These are phyloP conservation scores for Petunia axillaris DNA, from an alignment of 257 asterid genomes.

Conservation along the genomic window DNA sequence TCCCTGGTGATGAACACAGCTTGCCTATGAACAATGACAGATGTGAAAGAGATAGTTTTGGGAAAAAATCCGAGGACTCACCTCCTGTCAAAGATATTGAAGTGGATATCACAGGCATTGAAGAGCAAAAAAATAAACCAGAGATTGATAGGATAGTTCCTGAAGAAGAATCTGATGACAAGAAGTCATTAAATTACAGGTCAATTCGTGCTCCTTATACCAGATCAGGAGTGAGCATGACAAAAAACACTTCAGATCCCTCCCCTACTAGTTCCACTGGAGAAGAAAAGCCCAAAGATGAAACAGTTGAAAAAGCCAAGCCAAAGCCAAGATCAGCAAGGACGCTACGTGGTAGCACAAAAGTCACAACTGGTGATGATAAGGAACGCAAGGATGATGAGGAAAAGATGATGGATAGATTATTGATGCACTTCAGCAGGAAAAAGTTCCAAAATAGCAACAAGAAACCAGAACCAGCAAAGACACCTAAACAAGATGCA, in stretches of 20 bases:
- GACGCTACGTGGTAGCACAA: conserved; percentile 35
- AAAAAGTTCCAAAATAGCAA: conserved; percentile 39
- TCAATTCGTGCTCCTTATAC: conserved; percentile 57
- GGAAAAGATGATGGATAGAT: conserved; percentile 59
- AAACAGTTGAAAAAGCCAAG: conserved; percentile 29
- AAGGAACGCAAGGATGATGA: conserved; percentile 46
- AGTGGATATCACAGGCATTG: conserved; percentile 33
- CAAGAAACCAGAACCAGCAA: conserved; percentile 29
- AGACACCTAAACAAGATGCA: conserved; percentile 29
- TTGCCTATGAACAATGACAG: not conserved
- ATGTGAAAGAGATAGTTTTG: not conserved
- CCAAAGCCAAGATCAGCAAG: conserved; percentile 56
- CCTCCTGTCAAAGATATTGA: conserved; percentile 43
- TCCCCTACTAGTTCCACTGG: conserved; percentile 16
- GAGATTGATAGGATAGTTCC: conserved; percentile 10
- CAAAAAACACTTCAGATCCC: conserved; percentile 20
- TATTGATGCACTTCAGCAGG: conserved; percentile 54
- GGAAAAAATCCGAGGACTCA: not conserved
- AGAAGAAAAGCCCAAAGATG: conserved; percentile 29
- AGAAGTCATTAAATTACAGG: conserved; percentile 30
- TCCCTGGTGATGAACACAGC: conserved; percentile 12
- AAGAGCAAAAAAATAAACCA: conserved; percentile 29
- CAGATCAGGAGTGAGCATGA: conserved; percentile 33
- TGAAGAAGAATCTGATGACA: conserved; percentile 39
- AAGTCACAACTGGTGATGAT: conserved; percentile 30